Percentiles rank a stretch among this genome's conserved stretches.
Conservation (phyloP, 106 monocot species). For the Gastrodia elata region DNA sequence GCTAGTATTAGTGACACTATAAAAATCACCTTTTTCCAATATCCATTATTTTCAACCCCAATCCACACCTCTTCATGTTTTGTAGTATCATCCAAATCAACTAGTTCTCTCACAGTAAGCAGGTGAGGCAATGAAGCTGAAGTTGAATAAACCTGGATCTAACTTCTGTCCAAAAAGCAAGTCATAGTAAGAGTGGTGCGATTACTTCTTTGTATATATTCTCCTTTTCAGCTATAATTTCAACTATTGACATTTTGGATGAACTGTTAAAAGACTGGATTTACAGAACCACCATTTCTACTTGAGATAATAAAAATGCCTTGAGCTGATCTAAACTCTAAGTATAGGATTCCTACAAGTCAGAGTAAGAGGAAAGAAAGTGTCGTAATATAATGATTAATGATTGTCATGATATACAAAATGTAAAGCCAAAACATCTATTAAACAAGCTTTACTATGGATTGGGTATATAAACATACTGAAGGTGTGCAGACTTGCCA, state of each 20-base stretch:
- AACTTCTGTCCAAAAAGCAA: not conserved
- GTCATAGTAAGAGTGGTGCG: not conserved
- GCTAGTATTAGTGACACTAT: too few species aligned
- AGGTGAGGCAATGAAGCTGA: too few species aligned
- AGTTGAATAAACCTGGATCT: too few species aligned
- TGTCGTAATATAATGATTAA: not conserved
- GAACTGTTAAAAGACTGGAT: not conserved
- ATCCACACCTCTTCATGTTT: too few species aligned
- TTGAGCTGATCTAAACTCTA: too few species aligned
- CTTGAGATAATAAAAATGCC: not conserved
- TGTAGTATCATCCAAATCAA: too few species aligned
- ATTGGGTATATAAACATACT: constrained; percentile 19
- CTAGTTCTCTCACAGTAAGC: too few species aligned
- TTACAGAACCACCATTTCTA: not conserved
- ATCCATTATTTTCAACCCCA: too few species aligned
- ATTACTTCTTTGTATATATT: constrained; percentile 1
- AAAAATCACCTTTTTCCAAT: too few species aligned
- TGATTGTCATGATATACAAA: not conserved
- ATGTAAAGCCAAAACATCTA: not conserved
- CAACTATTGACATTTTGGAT: not conserved
- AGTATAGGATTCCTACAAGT: too few species aligned
- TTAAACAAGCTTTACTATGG: not conserved
- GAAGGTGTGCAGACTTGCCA: constrained; percentile 43
- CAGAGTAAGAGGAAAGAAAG: too few species aligned
- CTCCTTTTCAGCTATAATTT: not conserved